Conservation (phyloP, 768 basidiomycete species). For the Calvatia gigantea region DNA sequence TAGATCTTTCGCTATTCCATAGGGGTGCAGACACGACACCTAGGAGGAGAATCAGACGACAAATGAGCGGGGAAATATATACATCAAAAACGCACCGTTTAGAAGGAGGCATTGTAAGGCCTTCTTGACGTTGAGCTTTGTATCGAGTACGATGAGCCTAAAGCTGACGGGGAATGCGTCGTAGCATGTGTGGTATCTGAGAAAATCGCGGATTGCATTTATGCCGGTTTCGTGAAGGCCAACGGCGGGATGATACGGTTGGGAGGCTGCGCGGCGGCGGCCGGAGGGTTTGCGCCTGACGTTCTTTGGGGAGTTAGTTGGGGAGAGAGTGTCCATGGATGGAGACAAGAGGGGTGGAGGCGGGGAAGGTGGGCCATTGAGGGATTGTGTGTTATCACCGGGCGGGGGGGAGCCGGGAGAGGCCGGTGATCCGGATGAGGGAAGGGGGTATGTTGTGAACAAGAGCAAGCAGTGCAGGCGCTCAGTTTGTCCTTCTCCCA, state of each 20-base stretch:
- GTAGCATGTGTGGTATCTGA: slow-evolving; percentile 85
- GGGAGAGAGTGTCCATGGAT: slow-evolving; percentile 45
- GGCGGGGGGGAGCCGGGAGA: not conserved
- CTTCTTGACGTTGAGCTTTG: slow-evolving; percentile 93
- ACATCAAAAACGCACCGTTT: slow-evolving; percentile 50
- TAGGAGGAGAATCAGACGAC: slow-evolving; percentile 28
- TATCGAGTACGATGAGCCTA: slow-evolving; percentile 94
- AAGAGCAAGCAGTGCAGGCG: not conserved
- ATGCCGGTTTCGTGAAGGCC: slow-evolving; percentile 73
- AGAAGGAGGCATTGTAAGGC: slow-evolving; percentile 82
- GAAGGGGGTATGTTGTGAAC: not conserved
- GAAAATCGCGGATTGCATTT: slow-evolving; percentile 69
- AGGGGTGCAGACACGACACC: slow-evolving; percentile 97
- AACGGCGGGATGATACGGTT: slow-evolving; percentile 39
- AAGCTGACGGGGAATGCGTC: slow-evolving; percentile 98
- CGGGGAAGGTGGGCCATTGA: not conserved
- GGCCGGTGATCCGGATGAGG: not conserved
- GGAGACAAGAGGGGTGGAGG: slow-evolving; percentile 16
- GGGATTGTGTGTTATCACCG: no score
- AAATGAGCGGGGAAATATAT: not conserved
- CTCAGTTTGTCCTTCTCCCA: not conserved
- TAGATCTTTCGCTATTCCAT: slow-evolving; percentile 93
- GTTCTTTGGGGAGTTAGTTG: slow-evolving; percentile 44
- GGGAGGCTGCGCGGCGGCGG: slow-evolving; percentile 51
- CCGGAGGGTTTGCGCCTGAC: slow-evolving; percentile 55